Conservation (phyloP, 495 filamentous ascomycete species). For the Letharia lupina region DNA sequence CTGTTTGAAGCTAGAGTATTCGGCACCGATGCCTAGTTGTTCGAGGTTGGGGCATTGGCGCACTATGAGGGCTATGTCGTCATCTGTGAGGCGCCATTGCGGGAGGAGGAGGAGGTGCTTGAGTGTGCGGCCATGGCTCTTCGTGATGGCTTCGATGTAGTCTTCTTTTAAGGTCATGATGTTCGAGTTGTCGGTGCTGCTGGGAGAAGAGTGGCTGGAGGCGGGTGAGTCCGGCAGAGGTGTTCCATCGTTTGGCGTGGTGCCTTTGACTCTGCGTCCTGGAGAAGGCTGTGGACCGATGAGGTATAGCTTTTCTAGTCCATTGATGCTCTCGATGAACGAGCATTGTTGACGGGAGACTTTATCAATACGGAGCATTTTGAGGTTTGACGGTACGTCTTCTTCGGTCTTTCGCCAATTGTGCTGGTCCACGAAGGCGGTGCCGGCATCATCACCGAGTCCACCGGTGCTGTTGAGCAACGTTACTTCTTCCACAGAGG, state of each 20-base stretch:
- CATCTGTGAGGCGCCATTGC: conserved; percentile 44
- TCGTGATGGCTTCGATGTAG: conserved; percentile 38
- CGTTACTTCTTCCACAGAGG: conserved; percentile 41
- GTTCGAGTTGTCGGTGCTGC: conserved; percentile 16
- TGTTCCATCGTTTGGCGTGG: conserved; percentile 3
- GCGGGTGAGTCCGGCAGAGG: conserved; percentile 17
- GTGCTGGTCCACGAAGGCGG: conserved; percentile 45
- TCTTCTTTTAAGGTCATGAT: conserved; percentile 34
- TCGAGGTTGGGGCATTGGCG: conserved; percentile 50
- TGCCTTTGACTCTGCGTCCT: conserved; percentile 16
- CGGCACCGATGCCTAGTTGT: conserved; percentile 46
- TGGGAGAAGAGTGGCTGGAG: conserved; percentile 21
- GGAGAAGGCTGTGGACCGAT: conserved; percentile 33
- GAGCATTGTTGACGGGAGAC: conserved; percentile 36
- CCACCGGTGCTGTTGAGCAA: conserved; percentile 42
- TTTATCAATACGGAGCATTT: conserved; percentile 37
- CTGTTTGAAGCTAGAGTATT: conserved; percentile 37
- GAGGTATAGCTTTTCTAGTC: conserved; percentile 41
- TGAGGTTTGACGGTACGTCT: conserved; percentile 27
- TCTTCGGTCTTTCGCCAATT: conserved; percentile 37
- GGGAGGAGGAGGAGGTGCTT: conserved; percentile 50
- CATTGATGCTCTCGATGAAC: conserved; percentile 33
- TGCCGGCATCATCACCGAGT: conserved; percentile 32
- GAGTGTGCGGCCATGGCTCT: conserved; percentile 44
- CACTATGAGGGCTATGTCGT: conserved; percentile 43